Conservation (phyloP, 768 basidiomycete genomes). For the Megacollybia marginata region DNA sequence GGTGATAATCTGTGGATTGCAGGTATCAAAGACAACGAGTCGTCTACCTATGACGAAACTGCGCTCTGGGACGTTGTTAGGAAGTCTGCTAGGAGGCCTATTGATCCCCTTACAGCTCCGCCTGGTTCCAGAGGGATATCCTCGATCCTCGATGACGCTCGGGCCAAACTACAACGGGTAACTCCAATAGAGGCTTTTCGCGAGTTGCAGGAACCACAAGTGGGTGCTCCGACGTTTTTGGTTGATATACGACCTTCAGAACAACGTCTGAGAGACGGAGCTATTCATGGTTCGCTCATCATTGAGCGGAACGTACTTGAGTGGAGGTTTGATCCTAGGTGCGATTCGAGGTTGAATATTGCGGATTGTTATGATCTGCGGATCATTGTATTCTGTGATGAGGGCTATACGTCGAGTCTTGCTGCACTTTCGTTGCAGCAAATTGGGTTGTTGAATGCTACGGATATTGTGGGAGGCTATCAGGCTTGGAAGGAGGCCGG, state of each 20-base stretch:
- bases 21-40: conserved; percentile 46
- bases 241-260: conserved; percentile 70
- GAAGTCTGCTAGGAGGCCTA: conserved; percentile 50
- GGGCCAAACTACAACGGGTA: conserved; percentile 59
- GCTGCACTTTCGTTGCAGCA: conserved; percentile 66
- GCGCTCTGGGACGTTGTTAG: conserved; percentile 67
- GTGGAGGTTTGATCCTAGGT: conserved; percentile 74
- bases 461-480: conserved; percentile 72
- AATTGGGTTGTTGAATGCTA: conserved; percentile 64
- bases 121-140: conserved; percentile 56
- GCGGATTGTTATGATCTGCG: conserved; percentile 71
- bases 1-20: conserved; percentile 33
- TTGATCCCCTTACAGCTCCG: conserved; percentile 57
- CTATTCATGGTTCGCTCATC: conserved; percentile 59
- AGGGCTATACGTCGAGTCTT: conserved; percentile 65
- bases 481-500: conserved; percentile 65
- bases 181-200: conserved; percentile 52
- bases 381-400: conserved; percentile 69
- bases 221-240: conserved; percentile 58
- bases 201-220: conserved; percentile 45
- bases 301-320: conserved; percentile 75
- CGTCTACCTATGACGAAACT: conserved; percentile 50
- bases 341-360: conserved; percentile 48
- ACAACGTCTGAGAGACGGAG: conserved; percentile 51
- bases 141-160: conserved; percentile 47